Percentiles rank a stretch among this genome's conserved stretches.
phyloP scores from a whole-genome alignment of 768 basidiomycete species.

The Rhodotorula toruloides region DNA sequence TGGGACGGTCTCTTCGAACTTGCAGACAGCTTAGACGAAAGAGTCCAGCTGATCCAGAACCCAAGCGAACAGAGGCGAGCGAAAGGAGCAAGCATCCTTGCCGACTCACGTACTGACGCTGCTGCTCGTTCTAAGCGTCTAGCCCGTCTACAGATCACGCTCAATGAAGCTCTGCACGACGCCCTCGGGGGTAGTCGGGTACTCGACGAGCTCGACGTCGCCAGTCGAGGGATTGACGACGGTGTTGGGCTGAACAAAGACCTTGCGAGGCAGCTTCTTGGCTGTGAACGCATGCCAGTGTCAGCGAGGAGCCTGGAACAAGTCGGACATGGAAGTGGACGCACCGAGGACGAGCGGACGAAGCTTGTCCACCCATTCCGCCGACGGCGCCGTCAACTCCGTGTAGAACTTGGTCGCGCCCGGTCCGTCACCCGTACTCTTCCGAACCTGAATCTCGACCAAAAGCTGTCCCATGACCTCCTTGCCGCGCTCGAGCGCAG shows the following conservation, averaged over 20 bases:
- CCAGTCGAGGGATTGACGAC: constrained; percentile 54
- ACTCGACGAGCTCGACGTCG: constrained; percentile 68
- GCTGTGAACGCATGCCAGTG: constrained; percentile 8
- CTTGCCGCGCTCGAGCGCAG: constrained; percentile 62
- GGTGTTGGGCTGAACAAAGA: constrained; percentile 76
- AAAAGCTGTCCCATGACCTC: constrained; percentile 68
- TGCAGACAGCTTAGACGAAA: too few relatives aligned
- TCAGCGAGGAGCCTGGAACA: too few relatives aligned
- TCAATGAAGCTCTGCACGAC: constrained; percentile 79
- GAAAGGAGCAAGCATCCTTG: too few relatives aligned
- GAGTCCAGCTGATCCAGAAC: background rate
- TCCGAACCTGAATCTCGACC: constrained; percentile 73
- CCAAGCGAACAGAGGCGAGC: too few relatives aligned
- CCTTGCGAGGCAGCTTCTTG: constrained; percentile 64
- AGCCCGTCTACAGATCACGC: constrained; percentile 51
- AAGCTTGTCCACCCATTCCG: constrained; percentile 68
- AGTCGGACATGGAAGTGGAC: too few relatives aligned
- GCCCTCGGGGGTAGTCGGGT: constrained; percentile 63
- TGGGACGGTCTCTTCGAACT: too few relatives aligned
- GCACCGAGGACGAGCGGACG: constrained; percentile 62
- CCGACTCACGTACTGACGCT: background rate
- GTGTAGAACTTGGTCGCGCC: constrained; percentile 58
- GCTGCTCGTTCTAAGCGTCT: background rate
- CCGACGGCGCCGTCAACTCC: constrained; percentile 66
- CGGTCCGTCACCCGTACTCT: constrained; percentile 55